Percentiles rank a stretch among this genome's conserved stretches.
Conservation (phyloP, 305 asterid species). For the Nicotiana rustica region DNA sequence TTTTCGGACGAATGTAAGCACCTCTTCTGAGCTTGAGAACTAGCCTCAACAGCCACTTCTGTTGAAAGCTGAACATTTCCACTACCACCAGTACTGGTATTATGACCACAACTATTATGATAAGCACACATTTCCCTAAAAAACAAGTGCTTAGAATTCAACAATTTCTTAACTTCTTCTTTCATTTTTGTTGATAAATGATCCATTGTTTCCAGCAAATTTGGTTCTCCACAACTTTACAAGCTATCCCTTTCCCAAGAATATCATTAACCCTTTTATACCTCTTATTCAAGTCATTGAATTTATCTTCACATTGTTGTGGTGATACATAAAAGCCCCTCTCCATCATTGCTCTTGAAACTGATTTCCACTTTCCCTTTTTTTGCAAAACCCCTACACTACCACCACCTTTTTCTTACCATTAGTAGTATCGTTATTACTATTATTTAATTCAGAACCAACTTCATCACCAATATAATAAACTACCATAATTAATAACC, state of each 20-base stretch:
- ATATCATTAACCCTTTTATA: conserved; percentile 92
- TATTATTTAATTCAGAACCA: conserved; percentile 56
- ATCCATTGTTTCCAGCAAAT: conserved; percentile 75
- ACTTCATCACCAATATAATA: conserved; percentile 85
- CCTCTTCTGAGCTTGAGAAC: conserved; percentile 39
- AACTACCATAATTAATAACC: conserved; percentile 77
- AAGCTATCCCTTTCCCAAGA: conserved; percentile 81
- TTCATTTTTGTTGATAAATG: conserved; percentile 66
- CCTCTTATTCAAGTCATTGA: conserved; percentile 86
- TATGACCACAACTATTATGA: conserved; percentile 80
- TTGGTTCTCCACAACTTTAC: conserved; percentile 88
- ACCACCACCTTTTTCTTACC: conserved; percentile 61
- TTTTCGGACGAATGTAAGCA: conserved; percentile 58
- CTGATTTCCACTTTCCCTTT: conserved; percentile 97
- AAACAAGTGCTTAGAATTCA: conserved; percentile 89
- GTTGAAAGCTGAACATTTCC: conserved; percentile 43
- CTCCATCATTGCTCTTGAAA: conserved; percentile 92
- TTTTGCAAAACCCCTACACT: conserved; percentile 67
- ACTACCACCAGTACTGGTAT: conserved; percentile 34
- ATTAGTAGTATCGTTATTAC: conserved; percentile 31
- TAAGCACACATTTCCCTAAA: conserved; percentile 95
- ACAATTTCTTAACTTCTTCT: conserved; percentile 85
- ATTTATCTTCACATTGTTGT: conserved; percentile 94
- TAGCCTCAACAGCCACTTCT: conserved; percentile 38
- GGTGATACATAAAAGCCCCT: conserved; percentile 87